Evolutionary conservation across 306 rosid species (phyloP), one percentile per base, ranked within the genome.

Genomic region (Cercis canadensis): DNA sequence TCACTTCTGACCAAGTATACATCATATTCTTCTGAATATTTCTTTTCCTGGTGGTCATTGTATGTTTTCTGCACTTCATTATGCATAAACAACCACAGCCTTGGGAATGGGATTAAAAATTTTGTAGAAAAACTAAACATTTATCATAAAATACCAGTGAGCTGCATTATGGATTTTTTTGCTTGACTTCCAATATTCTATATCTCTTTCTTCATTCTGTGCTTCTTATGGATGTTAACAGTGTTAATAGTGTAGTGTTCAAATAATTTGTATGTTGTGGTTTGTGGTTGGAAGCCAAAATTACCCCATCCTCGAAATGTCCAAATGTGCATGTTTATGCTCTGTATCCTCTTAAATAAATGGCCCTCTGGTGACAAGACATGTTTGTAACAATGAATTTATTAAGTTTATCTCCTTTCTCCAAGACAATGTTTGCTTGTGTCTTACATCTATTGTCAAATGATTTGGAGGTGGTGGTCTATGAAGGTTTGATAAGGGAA

Each of bases 391-490:
- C 17, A 44, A 36, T 43, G 50, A 67, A 53, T 11, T 24, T 60
- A 13, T 74, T 16, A 24, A 49, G 15, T 79, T 62, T 58, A 44
- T 72, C 32, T 73, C 14, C 40, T 53, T 57, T 59, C 12, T 68
- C 0, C 12, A 37, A 56, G 50, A 56, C 36, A 65, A 62, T 34
- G 41, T 70, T 83, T 41, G 53, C 58, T 72, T 46, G 37, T 82
- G 73, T 69, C 83, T 83, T 51, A 81, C 84, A 54, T 70, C 66
- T 78, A 72, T 56, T 83, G 15, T 84, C 57, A 78, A 85, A 84
- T 82, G 87, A 78, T 89, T 77, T 86, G 87, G 88, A 94, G 99
- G 97, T 94, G 92, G 99, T 94, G 92, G 94, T 94, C 78, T 87
- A 91, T 78, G 90, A 89, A 81, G 96, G 95, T 62, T 80, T 65